Base-by-base conservation (phyloP, 2,329 filamentous ascomycete species). In the Clarireedia monteithiana region DNA sequence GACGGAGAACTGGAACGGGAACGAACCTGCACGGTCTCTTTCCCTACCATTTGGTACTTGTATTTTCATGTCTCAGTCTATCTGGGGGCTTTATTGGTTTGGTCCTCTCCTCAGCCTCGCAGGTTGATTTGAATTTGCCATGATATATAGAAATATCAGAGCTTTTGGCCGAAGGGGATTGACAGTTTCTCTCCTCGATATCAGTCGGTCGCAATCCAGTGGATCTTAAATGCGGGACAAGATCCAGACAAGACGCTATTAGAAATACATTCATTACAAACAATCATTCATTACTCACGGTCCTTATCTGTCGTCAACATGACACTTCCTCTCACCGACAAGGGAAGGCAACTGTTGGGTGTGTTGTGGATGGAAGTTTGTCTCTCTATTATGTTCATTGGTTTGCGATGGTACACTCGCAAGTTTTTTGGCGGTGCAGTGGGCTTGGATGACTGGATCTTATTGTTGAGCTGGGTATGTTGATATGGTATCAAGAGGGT, bases 381-480 rank as follows among this genome's bases (percentile, higher is more conserved):
- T 20, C 40, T 53, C 47, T 53, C 50, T 5, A 17, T 53, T 26
- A 2, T 36, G 9, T 53, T 53, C 23, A 53, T 53, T 20, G 2
- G 14, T n/a, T 42, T 53, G 20, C 50, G 50, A 7, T 46, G 46
- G 10, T 53, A 47, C 38, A 53, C 50, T 10, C 50, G 50, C 30
- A 34, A 38, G 23, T 53, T 14, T 14, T n/a, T 53, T 7, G 50
- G 50, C 7, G 50, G 50, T 5, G 27, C 50, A 9, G 6, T 30
- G 14, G 50, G 50, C n/a, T 2, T 26, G 10, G 50, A 53, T 23
- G 50, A 53, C 26, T 53, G 36, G 24, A 20, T 53, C 24, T 39
- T 53, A 27, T 9, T 53, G 24, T 10, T 39, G 12, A 53, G 27
- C 30, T 47, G 42, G 50, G 50, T 53, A 53, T 5, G 50, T 26